Conservation (phyloP, 768 basidiomycete species). For the Pleurotus djamor region DNA sequence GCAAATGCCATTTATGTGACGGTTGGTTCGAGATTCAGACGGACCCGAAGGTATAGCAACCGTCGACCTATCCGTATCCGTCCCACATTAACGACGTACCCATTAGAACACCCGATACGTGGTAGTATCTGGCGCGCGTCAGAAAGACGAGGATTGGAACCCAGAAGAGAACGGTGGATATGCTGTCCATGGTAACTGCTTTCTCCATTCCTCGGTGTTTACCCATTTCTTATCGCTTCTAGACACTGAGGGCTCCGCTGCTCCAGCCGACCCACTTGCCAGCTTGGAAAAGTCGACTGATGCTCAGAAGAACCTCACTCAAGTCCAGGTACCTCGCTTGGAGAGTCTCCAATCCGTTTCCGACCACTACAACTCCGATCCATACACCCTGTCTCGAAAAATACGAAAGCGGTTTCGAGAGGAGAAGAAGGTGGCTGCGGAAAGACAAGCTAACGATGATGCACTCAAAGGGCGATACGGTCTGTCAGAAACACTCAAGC, state of each 20-base stretch:
- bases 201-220: constrained; percentile 10
- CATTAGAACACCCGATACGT: constrained; percentile 91
- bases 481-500: constrained; percentile 62
- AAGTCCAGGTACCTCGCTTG: constrained; percentile 77
- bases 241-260: constrained; percentile 69
- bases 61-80: neutral
- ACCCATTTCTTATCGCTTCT: constrained; percentile 9
- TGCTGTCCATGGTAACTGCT: constrained; percentile 70
- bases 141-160: constrained; percentile 96
- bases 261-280: constrained; percentile 79
- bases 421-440: constrained; percentile 79
- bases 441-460: constrained; percentile 69
- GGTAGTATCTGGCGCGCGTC: constrained; percentile 88
- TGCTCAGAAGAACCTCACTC: constrained; percentile 67
- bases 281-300: constrained; percentile 88
- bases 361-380: constrained; percentile 81
- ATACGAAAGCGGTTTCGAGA: constrained; percentile 82
- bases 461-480: constrained; percentile 73
- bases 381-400: constrained; percentile 75
- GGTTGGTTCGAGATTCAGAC: constrained; percentile 99
- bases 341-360: constrained; percentile 77
- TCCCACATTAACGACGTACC: neutral
- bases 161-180: constrained; percentile 95
- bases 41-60: constrained; percentile 78
- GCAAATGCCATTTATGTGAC: constrained; percentile 95